A percentile compares a stretch with the other conserved stretches of the same genome.
These are phyloP conservation scores for Mycena filopes DNA, from an alignment of 768 basidiomycete genomes.

Conservation along the genomic window DNA sequence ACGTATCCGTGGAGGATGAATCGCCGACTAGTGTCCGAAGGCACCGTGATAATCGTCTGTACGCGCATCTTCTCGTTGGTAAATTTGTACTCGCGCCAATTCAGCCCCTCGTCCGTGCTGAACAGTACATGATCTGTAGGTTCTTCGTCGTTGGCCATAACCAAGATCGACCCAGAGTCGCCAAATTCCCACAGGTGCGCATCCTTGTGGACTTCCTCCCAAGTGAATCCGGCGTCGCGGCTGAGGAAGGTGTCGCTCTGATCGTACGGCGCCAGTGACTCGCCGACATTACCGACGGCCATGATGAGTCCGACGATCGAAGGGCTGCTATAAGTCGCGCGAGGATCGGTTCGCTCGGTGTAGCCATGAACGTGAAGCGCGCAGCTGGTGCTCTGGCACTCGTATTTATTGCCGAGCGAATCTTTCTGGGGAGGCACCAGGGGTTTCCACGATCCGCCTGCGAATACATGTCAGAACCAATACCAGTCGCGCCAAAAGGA, in stretches of 20 bases:
- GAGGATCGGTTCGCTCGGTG: slow-evolving; percentile 89
- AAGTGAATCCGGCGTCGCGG: slow-evolving; percentile 96
- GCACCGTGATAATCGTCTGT: slow-evolving; percentile 84
- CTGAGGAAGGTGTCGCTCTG: slow-evolving; percentile 97
- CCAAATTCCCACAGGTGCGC: slow-evolving; percentile 99
- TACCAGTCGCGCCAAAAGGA: neutral
- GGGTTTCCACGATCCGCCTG: slow-evolving; percentile 89
- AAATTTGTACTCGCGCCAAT: slow-evolving; percentile 92
- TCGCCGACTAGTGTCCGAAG: slow-evolving; percentile 88
- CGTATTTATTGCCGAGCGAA: slow-evolving; percentile 77
- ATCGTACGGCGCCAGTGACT: slow-evolving; percentile 78
- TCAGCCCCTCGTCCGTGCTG: slow-evolving; percentile 88
- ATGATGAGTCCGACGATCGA: slow-evolving; percentile 93
- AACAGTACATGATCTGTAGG: slow-evolving; percentile 90
- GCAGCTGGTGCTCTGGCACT: slow-evolving; percentile 78
- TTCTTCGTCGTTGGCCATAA: slow-evolving; percentile 96
- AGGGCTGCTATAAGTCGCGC: slow-evolving; percentile 94
- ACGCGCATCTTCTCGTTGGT: slow-evolving; percentile 79
- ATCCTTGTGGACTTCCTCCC: slow-evolving; percentile 99
- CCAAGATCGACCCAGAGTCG: slow-evolving; percentile 92
- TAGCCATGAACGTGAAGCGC: slow-evolving; percentile 94
- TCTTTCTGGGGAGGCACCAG: slow-evolving; percentile 80
- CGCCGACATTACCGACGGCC: slow-evolving; percentile 97
- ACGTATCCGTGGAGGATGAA: slow-evolving; percentile 86
- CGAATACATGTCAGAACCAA: slow-evolving; percentile 7